Evolutionary conservation across 2,329 filamentous ascomycete genomes (phyloP).

Genomic region (Orbilia quercus): DNA sequence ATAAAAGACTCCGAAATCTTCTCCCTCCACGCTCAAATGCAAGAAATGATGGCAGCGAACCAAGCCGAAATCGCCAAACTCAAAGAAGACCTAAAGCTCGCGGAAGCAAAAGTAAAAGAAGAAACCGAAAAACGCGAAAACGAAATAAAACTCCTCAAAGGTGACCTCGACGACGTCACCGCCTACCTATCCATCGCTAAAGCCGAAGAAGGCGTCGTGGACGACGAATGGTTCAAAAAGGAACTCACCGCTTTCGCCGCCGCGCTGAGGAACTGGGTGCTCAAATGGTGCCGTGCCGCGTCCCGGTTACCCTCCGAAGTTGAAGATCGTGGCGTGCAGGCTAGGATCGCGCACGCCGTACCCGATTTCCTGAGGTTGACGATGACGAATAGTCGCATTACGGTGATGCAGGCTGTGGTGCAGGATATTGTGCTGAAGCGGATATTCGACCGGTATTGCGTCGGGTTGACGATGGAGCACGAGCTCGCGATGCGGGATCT

Average conservation of each 20-base stretch:
- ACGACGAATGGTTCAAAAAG: conserved; percentile 51
- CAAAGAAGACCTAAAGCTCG: conserved; percentile 45
- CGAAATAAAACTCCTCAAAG: conserved; percentile 45
- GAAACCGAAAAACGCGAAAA: conserved; percentile 44
- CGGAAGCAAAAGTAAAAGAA: conserved; percentile 50
- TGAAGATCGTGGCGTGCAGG: conserved; percentile 32
- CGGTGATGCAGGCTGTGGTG: conserved; percentile 57
- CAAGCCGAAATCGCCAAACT: conserved; percentile 50
- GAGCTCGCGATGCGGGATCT: conserved; percentile 42
- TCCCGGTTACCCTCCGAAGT: conserved; percentile 52
- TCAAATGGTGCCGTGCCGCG: conserved; percentile 52
- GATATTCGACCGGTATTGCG: conserved; percentile 53
- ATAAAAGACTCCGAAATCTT: conserved; percentile 46
- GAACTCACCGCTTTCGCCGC: conserved; percentile 48
- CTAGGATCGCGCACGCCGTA: conserved; percentile 35
- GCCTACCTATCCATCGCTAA: conserved; percentile 52
- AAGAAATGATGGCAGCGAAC: conserved; percentile 54
- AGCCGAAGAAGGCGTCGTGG: conserved; percentile 53
- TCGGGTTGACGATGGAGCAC: conserved; percentile 40
- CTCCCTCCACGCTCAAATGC: conserved; percentile 51
- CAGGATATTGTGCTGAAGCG: conserved; percentile 45
- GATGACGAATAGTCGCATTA: conserved; percentile 55
- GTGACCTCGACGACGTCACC: conserved; percentile 51
- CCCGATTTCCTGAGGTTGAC: conserved; percentile 50
- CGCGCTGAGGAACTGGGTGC: conserved; percentile 46